A percentile compares a stretch with the other conserved stretches of the same genome.
These are phyloP conservation scores for fission yeast (Schizosaccharomyces pombe) DNA, from an alignment of 805 yeast genomes.

Conservation along the genomic window DNA sequence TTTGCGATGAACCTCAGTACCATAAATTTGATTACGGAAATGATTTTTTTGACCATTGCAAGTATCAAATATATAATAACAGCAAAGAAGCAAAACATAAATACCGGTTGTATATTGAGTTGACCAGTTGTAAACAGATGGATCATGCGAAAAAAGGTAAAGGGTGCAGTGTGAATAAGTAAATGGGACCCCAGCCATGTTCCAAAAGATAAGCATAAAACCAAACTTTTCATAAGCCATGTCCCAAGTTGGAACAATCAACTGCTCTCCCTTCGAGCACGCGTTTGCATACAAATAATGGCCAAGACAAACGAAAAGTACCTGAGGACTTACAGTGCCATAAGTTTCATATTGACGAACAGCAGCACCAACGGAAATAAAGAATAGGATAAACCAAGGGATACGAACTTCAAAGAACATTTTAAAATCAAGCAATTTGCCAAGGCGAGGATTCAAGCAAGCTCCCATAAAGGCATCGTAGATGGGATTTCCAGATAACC, in stretches of 20 bases:
- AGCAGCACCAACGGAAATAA: slow-evolving; percentile 49
- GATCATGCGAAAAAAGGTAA: slow-evolving; percentile 61
- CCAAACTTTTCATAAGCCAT: slow-evolving; percentile 98
- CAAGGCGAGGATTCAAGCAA: slow-evolving; percentile 85
- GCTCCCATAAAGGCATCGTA: slow-evolving; percentile 95
- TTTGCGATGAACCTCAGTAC: slow-evolving; percentile 53
- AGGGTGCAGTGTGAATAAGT: slow-evolving; percentile 89
- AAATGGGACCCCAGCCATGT: slow-evolving; percentile 90
- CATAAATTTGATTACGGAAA: slow-evolving; percentile 54
- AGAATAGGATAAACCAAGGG: slow-evolving; percentile 83
- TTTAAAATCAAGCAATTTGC: slow-evolving; percentile 65
- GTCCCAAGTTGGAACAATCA: slow-evolving; percentile 96
- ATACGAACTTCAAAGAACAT: slow-evolving; percentile 94
- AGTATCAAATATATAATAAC: slow-evolving; percentile 86
- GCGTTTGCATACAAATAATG: slow-evolving; percentile 93
- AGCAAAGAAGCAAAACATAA: slow-evolving; percentile 32
- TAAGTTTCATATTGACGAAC: slow-evolving; percentile 59
- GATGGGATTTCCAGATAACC: slow-evolving; percentile 74
- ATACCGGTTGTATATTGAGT: slow-evolving; percentile 32
- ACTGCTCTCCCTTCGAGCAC: slow-evolving; percentile 91
- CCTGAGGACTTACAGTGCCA: slow-evolving; percentile 61
- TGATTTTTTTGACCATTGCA: slow-evolving; percentile 86
- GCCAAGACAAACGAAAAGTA: slow-evolving; percentile 47
- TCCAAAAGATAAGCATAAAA: slow-evolving; percentile 97
- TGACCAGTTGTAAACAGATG: slow-evolving; percentile 60